These are phyloP conservation scores for Cymbidium sinense DNA, from an alignment of 106 monocot species.

Conservation along the genomic window DNA sequence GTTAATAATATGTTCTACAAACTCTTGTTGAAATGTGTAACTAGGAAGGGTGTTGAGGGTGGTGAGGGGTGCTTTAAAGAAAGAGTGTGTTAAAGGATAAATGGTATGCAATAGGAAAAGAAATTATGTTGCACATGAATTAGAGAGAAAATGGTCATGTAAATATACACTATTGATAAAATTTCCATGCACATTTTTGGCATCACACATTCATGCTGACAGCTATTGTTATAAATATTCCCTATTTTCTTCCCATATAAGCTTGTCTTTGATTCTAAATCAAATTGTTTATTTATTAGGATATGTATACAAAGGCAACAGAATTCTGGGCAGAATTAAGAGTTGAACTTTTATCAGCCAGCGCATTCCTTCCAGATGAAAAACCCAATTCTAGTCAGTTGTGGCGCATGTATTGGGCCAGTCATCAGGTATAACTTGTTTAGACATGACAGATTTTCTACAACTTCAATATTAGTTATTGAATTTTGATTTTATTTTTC, in stretches of 20 bases:
- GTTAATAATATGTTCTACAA: background rate
- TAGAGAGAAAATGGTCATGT: background rate
- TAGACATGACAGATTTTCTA: background rate
- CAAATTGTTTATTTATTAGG: slow-evolving; percentile 27
- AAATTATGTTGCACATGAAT: background rate
- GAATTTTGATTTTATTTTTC: background rate
- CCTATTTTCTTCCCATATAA: background rate
- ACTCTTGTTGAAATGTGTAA: no score
- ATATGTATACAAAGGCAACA: slow-evolving; percentile 85
- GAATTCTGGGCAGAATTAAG: slow-evolving; percentile 97
- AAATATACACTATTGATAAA: background rate
- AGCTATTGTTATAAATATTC: background rate
- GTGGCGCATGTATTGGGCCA: slow-evolving; percentile 97
- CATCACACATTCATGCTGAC: background rate
- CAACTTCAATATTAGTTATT: background rate
- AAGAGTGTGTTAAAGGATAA: background rate
- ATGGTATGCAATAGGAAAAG: background rate
- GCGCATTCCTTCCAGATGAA: slow-evolving; percentile 64
- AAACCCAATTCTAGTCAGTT: slow-evolving; percentile 67
- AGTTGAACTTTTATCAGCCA: slow-evolving; percentile 76
- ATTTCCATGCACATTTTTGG: background rate
- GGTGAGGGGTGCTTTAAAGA: background rate
- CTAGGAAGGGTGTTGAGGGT: background rate
- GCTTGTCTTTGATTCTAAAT: background rate
- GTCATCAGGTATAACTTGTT: slow-evolving; percentile 74